Conservation (phyloP, 768 basidiomycete species). For the Mycena amicta region DNA sequence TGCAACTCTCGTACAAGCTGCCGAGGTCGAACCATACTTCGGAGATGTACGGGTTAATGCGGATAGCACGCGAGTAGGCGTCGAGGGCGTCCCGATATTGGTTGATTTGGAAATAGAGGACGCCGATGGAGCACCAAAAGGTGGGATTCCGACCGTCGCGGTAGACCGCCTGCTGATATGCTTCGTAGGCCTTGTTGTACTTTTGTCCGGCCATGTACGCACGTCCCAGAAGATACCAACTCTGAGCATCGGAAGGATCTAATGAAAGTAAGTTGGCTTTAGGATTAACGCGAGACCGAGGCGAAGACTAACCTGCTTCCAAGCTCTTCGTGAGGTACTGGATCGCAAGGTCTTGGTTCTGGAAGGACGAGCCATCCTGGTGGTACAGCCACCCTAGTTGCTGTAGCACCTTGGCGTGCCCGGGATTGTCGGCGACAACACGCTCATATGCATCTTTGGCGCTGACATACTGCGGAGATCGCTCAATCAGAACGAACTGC, state of each 20-base stretch:
- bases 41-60: constrained; percentile 96
- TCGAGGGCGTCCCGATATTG: constrained; percentile 99
- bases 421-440: constrained; percentile 89
- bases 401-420: constrained; percentile 95
- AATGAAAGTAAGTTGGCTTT: too few species aligned
- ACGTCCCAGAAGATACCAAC: constrained; percentile 97
- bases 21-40: constrained; percentile 98
- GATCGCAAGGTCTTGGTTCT: constrained; percentile 94
- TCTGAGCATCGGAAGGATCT: constrained; percentile 96
- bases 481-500: constrained; percentile 16
- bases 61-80: constrained; percentile 97
- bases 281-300: too few species aligned
- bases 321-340: constrained; percentile 92
- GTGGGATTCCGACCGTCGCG: constrained; percentile 98
- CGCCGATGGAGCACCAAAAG: constrained; percentile 99
- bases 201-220: constrained; percentile 99
- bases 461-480: constrained; percentile 64
- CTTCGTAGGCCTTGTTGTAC: constrained; percentile 99
- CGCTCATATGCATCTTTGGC: constrained; percentile 97
- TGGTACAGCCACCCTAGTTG: constrained; percentile 98
- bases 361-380: constrained; percentile 92
- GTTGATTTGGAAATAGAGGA: constrained; percentile 99
- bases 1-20: constrained; percentile 95
- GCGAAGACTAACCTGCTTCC: constrained; percentile 69
- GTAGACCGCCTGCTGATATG: constrained; percentile 98